Evolutionary conservation across 495 filamentous ascomycete species (phyloP).

Genomic region (Lentithecium fluviatile): DNA sequence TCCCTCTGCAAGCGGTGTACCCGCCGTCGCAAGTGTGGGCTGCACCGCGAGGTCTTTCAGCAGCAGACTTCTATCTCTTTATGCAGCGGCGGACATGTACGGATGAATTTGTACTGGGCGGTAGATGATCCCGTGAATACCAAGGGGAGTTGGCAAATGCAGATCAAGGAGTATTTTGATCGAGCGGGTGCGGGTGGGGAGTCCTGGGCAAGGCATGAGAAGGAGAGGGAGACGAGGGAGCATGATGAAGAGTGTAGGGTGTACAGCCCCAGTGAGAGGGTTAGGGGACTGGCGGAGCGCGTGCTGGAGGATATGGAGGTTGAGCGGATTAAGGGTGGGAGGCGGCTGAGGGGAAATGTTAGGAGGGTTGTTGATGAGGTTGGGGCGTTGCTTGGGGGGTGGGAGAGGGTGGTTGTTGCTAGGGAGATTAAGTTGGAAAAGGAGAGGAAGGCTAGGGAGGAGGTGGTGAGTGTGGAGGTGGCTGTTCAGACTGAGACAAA

Average conservation of each 20-base stretch:
- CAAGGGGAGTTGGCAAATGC: neutral
- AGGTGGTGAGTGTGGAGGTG: neutral
- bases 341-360: constrained; percentile 4
- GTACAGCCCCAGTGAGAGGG: neutral
- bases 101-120: constrained; percentile 10
- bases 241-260: neutral
- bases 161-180: constrained; percentile 4
- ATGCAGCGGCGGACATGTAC: neutral
- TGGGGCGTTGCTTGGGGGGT: constrained; percentile 6
- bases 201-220: too few relatives aligned
- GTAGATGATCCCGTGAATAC: constrained; percentile 7
- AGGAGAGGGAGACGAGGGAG: neutral
- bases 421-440: neutral
- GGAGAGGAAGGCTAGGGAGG: neutral
- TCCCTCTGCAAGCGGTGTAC: neutral
- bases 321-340: neutral
- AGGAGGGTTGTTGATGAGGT: constrained; percentile 5
- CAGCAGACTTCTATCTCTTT: neutral
- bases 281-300: constrained; percentile 2
- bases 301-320: constrained; percentile 10
- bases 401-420: constrained; percentile 1
- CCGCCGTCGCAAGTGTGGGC: neutral
- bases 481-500: too few relatives aligned
- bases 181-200: neutral
- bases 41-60: neutral